Base-by-base conservation (phyloP, 2,329 filamentous ascomycete genomes). In the Sporothrix sp. region DNA sequence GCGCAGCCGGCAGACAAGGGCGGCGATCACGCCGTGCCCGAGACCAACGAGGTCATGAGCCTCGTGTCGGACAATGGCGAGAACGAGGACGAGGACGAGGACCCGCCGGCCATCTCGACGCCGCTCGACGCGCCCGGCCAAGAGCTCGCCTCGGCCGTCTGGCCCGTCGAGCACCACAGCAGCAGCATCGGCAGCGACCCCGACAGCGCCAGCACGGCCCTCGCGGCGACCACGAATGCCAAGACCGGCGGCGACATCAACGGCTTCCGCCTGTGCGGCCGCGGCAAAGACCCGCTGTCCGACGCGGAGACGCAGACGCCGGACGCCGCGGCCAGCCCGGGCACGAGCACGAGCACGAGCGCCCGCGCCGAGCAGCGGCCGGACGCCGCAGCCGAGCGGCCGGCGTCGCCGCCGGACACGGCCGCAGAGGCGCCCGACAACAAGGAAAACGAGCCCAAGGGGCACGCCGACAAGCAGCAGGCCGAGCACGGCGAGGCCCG, bases 61-160 rank as follows among this genome's bases (percentile, higher is more conserved):
- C 54, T 57, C 2, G 56, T 57, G 27, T 56, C 56, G 1, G 56
- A 57, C 52, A 56, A 56, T n/a, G 56, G 54, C 39, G 54, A 56
- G 23, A 54, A 54, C 50, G 56, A 57, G n/a, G 50, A 52, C 50
- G 56, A 57, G n/a, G 50, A 52, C 43, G 55, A 55, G 30, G 55
- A 53, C 11, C 53, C 43, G 1, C 55, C 48, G 20, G 38, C 52
- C 2, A 46, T 57, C 33, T 36, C 52, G n/a, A 57, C 57, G 20
- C 57, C 57, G 1, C 25, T 54, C n/a, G 35, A 50, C 1, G 42
- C 37, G 3, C 25, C 43, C 1, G 40, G 48, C 30, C 52, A 53
- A 8, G 54, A 54, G 14, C 36, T 50, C 2, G 23, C 28, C 9
- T 43, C 55, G 1, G 52, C 38, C 20, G 48, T 54, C 1, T 56